Conservation (phyloP, 257 asterid genomes). For the Verbena officinalis region DNA sequence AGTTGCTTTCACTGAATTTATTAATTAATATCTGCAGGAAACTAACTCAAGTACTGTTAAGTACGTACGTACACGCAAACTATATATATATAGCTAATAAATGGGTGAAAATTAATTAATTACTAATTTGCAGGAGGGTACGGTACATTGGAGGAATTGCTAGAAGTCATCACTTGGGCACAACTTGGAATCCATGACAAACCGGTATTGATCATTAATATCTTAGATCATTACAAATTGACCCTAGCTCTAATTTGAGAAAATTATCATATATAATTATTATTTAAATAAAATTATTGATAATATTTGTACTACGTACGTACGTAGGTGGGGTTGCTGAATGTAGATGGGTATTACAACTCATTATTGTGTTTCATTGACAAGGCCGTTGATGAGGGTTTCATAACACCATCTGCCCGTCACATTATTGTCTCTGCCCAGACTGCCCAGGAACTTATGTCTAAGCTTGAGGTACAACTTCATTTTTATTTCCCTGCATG, state of each 20-base stretch:
- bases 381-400: slow-evolving; percentile 83
- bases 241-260: no score
- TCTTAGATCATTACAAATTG: no score
- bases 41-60: no score
- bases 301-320: no score
- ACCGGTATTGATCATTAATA: slow-evolving; percentile 46
- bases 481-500: neutral
- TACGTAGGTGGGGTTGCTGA: slow-evolving; percentile 72
- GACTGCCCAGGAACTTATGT: slow-evolving; percentile 74
- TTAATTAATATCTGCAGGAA: neutral
- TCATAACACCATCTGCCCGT: slow-evolving; percentile 70
- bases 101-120: neutral
- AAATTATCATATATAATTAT: no score
- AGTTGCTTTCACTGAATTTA: slow-evolving; percentile 33
- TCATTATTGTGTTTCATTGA: slow-evolving; percentile 70
- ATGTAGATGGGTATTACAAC: slow-evolving; percentile 79
- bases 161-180: slow-evolving; percentile 88
- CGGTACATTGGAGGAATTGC: slow-evolving; percentile 78
- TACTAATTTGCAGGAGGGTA: slow-evolving; percentile 60
- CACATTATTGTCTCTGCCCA: slow-evolving; percentile 79
- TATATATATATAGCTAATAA: no score
- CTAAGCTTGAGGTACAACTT: slow-evolving; percentile 66
- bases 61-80: no score
- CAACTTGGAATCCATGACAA: slow-evolving; percentile 81
- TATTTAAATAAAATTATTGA: no score